Conservation (phyloP, 2,329 filamentous ascomycete genomes). For the Elsinoe perseae region DNA sequence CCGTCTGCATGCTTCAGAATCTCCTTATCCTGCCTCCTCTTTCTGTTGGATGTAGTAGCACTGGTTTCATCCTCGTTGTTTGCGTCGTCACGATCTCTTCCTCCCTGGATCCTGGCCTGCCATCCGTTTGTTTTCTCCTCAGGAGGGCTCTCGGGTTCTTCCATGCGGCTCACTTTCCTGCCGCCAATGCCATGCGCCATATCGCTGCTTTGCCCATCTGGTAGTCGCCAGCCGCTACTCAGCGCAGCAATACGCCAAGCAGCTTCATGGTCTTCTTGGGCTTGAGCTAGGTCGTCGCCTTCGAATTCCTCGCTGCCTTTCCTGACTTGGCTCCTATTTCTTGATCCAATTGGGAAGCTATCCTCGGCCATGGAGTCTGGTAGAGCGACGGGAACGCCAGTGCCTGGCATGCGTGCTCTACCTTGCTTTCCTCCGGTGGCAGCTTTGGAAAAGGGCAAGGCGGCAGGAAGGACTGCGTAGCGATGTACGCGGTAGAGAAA, state of each 20-base stretch:
- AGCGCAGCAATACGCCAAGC: conserved; percentile 30
- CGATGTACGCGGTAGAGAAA: conserved; percentile 89
- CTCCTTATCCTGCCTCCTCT: conserved; percentile 34
- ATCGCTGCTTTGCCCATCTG: conserved; percentile 9
- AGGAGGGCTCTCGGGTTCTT: conserved; percentile 24
- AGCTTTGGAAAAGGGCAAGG: conserved; percentile 16
- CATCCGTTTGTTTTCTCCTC: conserved; percentile 18
- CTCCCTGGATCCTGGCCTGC: conserved; percentile 29
- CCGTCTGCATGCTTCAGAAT: conserved; percentile 66
- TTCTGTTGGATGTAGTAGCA: conserved; percentile 11
- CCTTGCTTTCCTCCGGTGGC: neutral
- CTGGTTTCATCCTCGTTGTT: conserved; percentile 16
- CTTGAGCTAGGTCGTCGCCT: conserved; percentile 3
- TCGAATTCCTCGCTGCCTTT: neutral
- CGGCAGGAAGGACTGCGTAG: conserved; percentile 57
- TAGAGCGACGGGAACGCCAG: conserved; percentile 18
- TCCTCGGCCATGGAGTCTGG: conserved; percentile 19
- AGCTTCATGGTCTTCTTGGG: conserved; percentile 21
- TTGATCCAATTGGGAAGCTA: conserved; percentile 22
- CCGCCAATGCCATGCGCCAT: conserved; percentile 21
- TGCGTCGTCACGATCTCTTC: conserved; percentile 22
- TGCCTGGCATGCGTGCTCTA: conserved; percentile 18
- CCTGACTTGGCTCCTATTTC: conserved; percentile 25
- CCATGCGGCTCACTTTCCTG: conserved; percentile 22
- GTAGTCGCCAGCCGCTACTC: conserved; percentile 23